Base-by-base conservation (phyloP, 768 basidiomycete genomes). In the Rhizopogon vesiculosus region DNA sequence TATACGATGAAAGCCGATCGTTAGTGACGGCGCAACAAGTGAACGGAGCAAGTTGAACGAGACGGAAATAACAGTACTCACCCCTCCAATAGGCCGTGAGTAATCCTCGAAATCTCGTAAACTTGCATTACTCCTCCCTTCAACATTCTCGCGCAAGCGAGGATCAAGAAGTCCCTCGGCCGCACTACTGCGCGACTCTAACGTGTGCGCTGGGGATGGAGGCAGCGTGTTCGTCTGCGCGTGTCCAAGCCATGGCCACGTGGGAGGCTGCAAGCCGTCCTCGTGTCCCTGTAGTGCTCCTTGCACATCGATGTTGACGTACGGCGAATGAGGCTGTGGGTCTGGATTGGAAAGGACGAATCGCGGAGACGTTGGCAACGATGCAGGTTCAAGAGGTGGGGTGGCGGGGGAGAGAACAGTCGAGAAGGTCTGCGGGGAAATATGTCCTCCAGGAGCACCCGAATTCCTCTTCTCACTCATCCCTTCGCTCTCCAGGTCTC, bases 301-400 rank as follows among this genome's bases (percentile, higher is more conserved):
- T 18, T 28, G 43, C 12, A n/a, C 49, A 15, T 57, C 58, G 42
- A 33, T 15, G 8, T 48, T 33, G 19, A 61, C 54, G 42, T 55
- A 56, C 1, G 58, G 66, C 12, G 67, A 63, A 33, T 62, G 44
- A n/a, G 60, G 60, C 15, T 56, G 57, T n/a, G 61, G 59, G 49
- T 69, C 69, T 28, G 68, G 69, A 41, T 69, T 69, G 7, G 68
- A 69, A 15, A 69, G 69, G 18, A 69, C 57, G 49, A 68, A 71
- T 56, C 59, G 67, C 0, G 39, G 57, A 6, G 61, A 59, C 1
- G 61, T 69, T 28, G 64, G 56, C 19, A 42, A 50, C 3, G 58
- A 50, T 4, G 55, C 16, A 29, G 59, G 60, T 51, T 58, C 56
- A 7, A 51, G 44, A n/a, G 31, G 35, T 10, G 62, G 64, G 57